These are phyloP conservation scores for Syncephalastrum racemosum DNA, from an alignment of 371 early-diverging fungal genomes.

Conservation along the genomic window DNA sequence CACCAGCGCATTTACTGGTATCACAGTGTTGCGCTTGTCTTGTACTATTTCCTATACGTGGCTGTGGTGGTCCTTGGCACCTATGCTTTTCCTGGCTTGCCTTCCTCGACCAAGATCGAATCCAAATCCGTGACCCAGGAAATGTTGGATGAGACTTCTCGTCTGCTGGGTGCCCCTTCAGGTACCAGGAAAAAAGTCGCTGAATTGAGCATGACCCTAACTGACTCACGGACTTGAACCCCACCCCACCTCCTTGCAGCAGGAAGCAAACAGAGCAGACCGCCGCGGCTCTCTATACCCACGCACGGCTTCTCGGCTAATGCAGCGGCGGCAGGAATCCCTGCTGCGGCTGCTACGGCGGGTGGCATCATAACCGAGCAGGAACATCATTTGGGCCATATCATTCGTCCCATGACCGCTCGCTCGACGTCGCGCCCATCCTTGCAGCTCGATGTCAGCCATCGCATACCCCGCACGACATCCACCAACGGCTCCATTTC, in stretches of 20 bases:
- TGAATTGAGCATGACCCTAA: too few species aligned
- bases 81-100: conserved; percentile 12
- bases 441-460: conserved; percentile 18
- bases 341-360: not conserved
- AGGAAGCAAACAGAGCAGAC: conserved; percentile 15
- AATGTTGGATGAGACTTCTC: conserved; percentile 18
- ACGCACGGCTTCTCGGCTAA: conserved; percentile 22
- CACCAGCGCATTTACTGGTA: conserved; percentile 63
- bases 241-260: conserved; percentile 3
- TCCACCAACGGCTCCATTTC: conserved; percentile 32
- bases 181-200: conserved; percentile 1
- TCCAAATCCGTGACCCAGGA: conserved; percentile 9
- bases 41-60: conserved; percentile 60
- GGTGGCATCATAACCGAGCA: conserved; percentile 7
- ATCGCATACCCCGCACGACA: conserved; percentile 24
- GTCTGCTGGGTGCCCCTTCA: conserved; percentile 9
- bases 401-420: conserved; percentile 34
- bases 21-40: conserved; percentile 56
- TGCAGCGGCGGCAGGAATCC: conserved; percentile 1
- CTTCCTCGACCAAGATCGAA: conserved; percentile 3
- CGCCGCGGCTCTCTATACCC: conserved; percentile 31
- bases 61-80: conserved; percentile 41
- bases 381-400: conserved; percentile 32
- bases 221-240: conserved; percentile 1
- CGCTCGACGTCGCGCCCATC: conserved; percentile 25